Evolutionary conservation across 2,329 filamentous ascomycete genomes (phyloP).

Genomic region (Apiospora rasikravindrae): DNA sequence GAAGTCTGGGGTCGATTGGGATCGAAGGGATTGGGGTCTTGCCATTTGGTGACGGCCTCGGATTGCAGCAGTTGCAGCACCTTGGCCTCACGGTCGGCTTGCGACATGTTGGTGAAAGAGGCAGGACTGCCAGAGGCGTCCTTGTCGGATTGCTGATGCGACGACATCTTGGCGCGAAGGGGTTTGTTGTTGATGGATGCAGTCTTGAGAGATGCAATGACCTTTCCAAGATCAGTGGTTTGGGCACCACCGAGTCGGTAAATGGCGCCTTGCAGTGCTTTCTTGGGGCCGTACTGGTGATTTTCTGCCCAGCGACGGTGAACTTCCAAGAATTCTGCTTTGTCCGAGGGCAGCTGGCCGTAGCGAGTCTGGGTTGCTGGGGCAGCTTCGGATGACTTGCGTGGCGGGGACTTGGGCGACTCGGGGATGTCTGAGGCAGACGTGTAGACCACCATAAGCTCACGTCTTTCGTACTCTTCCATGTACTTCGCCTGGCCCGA

Average conservation of each 20-base stretch:
- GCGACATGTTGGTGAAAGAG: slow-evolving; percentile 35
- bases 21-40: slow-evolving; percentile 46
- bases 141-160: background rate
- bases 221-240: slow-evolving; percentile 14
- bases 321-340: slow-evolving; percentile 52
- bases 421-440: slow-evolving; percentile 59
- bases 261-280: slow-evolving; percentile 49
- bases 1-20: slow-evolving; percentile 38
- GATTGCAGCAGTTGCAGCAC: slow-evolving; percentile 51
- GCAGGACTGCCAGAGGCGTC: background rate
- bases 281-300: slow-evolving; percentile 48
- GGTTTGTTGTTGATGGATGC: background rate
- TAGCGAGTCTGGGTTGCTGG: slow-evolving; percentile 23
- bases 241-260: slow-evolving; percentile 47
- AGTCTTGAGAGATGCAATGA: background rate
- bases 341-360: slow-evolving; percentile 45
- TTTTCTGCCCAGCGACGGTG: slow-evolving; percentile 54
- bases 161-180: background rate
- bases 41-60: slow-evolving; percentile 49
- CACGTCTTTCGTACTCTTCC: slow-evolving; percentile 60
- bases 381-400: slow-evolving; percentile 34
- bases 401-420: slow-evolving; percentile 59
- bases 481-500: slow-evolving; percentile 63
- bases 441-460: slow-evolving; percentile 67
- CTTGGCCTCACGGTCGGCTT: slow-evolving; percentile 43